Base-by-base conservation (phyloP, 2,329 filamentous ascomycete species). In the Hypomyces rosellus region DNA sequence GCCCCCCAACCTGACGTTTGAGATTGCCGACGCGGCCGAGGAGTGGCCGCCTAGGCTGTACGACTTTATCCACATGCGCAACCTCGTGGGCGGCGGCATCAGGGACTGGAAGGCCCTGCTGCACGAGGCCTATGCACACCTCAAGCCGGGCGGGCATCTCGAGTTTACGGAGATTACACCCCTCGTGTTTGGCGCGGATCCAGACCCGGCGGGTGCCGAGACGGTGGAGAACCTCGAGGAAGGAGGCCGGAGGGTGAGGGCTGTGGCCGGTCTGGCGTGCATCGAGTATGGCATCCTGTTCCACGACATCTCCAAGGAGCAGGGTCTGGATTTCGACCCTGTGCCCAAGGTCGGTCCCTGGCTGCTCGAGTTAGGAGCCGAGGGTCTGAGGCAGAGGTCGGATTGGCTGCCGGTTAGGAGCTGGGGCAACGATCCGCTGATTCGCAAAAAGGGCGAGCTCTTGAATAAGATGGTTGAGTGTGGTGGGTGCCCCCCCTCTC, bases 1-100 rank as follows among this genome's bases (percentile, higher is more conserved):
- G 7, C 81, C 81, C 6, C 72, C 77, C 15, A 85, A 85, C 56
- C 72, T 84, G 18, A 71, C 69, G 4, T 84, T 84, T 59, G 67
- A 78, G 51, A 73, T 84, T 37, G 77, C 78, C 59, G 80, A 85
- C 59, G 71, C 77, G 30, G 77, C 80, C 53, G 69, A 77, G 25
- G 67, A 63, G 4, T 74, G 71, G 72, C 63, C 61, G 3, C 59
- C 59, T 6, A 54, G 57, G 1, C 57, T 58, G 2, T 66, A 65
- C 48, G 72, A 75, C 57, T 72, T 74, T 43, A 63, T 74, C 18
- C 70, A 75, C 55, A 64, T 69, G 50, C 69, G 72, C 38, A 68
- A 70, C 56, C 56, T 70, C n/a, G 62, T 73, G 6, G 70, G 69
- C 8, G 72, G 70, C 0, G 77, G 76, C 43, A 61, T 74, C n/a